Conservation (phyloP, 768 basidiomycete genomes). For the Mycena olivaceomarginata region DNA sequence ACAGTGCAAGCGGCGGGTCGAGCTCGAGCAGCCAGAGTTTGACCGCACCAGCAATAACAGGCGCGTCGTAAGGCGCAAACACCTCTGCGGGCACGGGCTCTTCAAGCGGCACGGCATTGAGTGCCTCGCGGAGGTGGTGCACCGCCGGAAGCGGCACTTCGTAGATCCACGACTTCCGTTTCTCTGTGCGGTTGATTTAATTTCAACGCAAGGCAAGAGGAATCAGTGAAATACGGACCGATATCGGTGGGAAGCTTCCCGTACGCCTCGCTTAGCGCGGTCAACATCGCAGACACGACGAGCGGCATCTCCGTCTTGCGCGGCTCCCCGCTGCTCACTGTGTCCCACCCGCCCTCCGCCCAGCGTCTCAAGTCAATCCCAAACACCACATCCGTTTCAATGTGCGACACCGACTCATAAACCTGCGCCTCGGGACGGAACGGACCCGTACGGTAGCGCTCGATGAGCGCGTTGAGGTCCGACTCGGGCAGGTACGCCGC, state of each 20-base stretch:
- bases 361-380: conserved; percentile 94
- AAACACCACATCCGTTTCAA: conserved; percentile 91
- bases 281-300: conserved; percentile 81
- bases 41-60: conserved; percentile 88
- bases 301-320: conserved; percentile 84
- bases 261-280: conserved; percentile 80
- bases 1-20: conserved; percentile 88
- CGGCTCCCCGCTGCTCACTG: conserved; percentile 69
- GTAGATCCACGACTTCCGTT: conserved; percentile 95
- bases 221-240: conserved; percentile 63
- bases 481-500: conserved; percentile 92
- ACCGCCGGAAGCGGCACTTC: conserved; percentile 90
- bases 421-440: conserved; percentile 92
- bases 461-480: conserved; percentile 91
- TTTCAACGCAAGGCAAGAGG: neutral
- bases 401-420: conserved; percentile 90
- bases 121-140: conserved; percentile 89
- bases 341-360: conserved; percentile 89
- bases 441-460: conserved; percentile 94
- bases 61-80: conserved; percentile 84
- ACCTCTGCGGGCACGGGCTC: conserved; percentile 72
- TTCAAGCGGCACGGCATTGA: conserved; percentile 83
- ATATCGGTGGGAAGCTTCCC: conserved; percentile 74
- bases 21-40: conserved; percentile 96
- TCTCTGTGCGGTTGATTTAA: conserved; percentile 67